Evolutionary conservation across 257 asterid genomes (phyloP), one percentile per base, ranked within the genome.

Genomic region (Buddleja alternifolia): DNA sequence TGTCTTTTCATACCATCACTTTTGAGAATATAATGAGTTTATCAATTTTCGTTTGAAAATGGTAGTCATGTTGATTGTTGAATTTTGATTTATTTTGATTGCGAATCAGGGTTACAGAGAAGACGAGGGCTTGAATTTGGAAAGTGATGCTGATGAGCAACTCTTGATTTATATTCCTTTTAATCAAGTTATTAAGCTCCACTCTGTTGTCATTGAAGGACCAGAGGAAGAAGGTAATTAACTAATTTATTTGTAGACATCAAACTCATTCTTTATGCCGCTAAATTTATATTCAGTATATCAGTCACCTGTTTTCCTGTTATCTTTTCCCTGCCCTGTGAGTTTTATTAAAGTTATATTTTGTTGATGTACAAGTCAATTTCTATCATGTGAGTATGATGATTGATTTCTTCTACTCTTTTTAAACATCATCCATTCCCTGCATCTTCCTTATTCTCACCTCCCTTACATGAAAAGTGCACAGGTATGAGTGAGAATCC

Each of bases 71-170:
- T n/a, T n/a, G n/a, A n/a, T n/a, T n/a, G n/a, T n/a, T n/a, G n/a
- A n/a, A n/a, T n/a, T n/a, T n/a, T 62, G 70, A 37, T 63, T 52
- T 14, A 10, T 69, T 73, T 46, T 36, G 20, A 48, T 25, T 41
- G 42, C 71, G 40, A 68, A 64, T 58, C 83, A 91, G 99, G 99
- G 91, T n/a, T 94, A 91, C 80, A 83, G 99, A 84, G 99, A 93
- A 62, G 99, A 91, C 15, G 97, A 90, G 40, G 91, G 92, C 59
- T 75, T 94, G 90, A 71, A 81, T 71, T 82, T 94, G 78, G 97
- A 85, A 78, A 94, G 99, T 73, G 97, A 94, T 74, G 99, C 97
- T 10, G 99, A 94, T 48, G 99, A 91, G 78, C 99, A 94, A 72
- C 84, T 94, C 45, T 75, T 94, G 78, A 87, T 94, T 16, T 89